Conservation (phyloP, 192 early-diverging fungal genomes). For the Obelidium mucronatum region DNA sequence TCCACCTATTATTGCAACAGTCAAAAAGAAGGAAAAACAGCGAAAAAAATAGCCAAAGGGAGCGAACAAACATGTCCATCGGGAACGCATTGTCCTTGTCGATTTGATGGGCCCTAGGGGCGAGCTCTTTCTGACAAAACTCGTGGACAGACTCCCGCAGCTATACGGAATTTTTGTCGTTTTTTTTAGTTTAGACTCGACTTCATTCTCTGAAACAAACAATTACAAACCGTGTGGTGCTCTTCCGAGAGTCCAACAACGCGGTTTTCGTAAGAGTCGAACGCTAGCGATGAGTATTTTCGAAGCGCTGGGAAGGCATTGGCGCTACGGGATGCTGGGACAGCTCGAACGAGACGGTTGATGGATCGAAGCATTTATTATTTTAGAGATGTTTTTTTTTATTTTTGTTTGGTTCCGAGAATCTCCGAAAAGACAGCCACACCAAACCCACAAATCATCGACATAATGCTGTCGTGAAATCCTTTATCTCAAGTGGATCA, state of each 20-base stretch:
- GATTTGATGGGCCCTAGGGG: constrained; percentile 78
- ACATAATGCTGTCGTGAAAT: too few relatives aligned
- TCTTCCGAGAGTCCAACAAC: constrained; percentile 80
- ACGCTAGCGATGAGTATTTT: constrained; percentile 18
- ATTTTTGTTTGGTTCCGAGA: too few relatives aligned
- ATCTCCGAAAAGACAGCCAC: too few relatives aligned
- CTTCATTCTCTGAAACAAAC: too few relatives aligned
- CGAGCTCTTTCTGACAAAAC: constrained; percentile 85
- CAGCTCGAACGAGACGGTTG: neutral
- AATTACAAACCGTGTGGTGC: constrained; percentile 61
- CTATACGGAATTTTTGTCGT: constrained; percentile 34
- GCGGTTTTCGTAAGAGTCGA: constrained; percentile 74
- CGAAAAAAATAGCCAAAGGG: too few relatives aligned
- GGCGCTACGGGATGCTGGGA: neutral
- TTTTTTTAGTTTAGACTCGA: neutral
- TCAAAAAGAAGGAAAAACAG: too few relatives aligned
- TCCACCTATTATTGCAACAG: too few relatives aligned
- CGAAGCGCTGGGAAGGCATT: neutral
- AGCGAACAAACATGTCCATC: constrained; percentile 58
- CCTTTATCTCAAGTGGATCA: too few relatives aligned
- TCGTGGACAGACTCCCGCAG: constrained; percentile 75
- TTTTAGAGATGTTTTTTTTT: too few relatives aligned
- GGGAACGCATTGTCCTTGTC: constrained; percentile 90
- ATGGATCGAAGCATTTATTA: neutral
- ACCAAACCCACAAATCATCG: too few relatives aligned